Evolutionary conservation across 176 grass and related monocot genomes (phyloP).

Genomic region (Ananas comosus): DNA sequence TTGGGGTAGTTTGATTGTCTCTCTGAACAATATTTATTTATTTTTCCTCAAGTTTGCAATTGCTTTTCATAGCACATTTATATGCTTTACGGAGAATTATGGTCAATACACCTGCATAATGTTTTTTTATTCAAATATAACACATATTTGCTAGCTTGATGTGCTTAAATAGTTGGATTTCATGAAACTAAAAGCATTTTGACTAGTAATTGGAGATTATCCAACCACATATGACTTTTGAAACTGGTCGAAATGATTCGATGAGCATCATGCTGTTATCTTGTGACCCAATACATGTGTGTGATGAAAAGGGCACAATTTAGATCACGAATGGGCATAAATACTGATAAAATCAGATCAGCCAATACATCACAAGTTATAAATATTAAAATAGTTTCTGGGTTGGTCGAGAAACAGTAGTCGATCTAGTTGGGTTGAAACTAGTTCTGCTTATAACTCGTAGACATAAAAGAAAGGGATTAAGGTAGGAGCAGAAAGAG

Average conservation of each 20-base stretch:
- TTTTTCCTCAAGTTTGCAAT: background rate
- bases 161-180: background rate
- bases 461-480: too few relatives aligned
- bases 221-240: background rate
- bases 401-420: too few relatives aligned
- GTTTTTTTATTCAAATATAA: background rate
- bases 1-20: background rate
- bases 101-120: background rate
- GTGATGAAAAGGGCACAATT: too few relatives aligned
- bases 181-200: background rate
- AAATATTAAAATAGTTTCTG: too few relatives aligned
- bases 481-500: too few relatives aligned
- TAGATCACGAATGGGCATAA: too few relatives aligned
- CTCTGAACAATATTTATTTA: background rate
- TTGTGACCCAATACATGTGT: too few relatives aligned
- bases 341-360: too few relatives aligned
- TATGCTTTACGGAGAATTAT: background rate
- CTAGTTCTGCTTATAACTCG: too few relatives aligned
- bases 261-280: background rate
- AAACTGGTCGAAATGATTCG: background rate
- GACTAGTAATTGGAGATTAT: background rate
- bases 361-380: too few relatives aligned
- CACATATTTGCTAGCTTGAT: background rate
- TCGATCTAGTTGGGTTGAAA: too few relatives aligned
- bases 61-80: background rate